Evolutionary conservation across 495 filamentous ascomycete genomes (phyloP).

Genomic region (Cairneyella variabilis): DNA sequence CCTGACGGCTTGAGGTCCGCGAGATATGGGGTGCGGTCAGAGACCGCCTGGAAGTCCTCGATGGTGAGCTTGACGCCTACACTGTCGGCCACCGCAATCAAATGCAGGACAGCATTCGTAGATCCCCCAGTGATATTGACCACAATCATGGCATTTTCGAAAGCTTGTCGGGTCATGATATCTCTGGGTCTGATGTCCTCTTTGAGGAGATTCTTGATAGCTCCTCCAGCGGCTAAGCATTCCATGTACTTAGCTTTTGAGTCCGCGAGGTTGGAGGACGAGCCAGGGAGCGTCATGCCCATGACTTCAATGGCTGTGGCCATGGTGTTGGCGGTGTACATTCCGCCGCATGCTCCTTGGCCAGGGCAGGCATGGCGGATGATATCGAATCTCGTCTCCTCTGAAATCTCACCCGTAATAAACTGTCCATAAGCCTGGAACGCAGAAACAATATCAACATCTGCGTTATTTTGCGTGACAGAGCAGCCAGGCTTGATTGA

Average conservation of each 20-base stretch:
- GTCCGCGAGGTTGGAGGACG: slow-evolving; percentile 87
- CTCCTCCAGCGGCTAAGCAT: slow-evolving; percentile 77
- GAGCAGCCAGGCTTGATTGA: slow-evolving; percentile 89
- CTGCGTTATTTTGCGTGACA: slow-evolving; percentile 62
- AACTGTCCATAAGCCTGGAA: slow-evolving; percentile 98
- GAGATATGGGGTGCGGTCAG: slow-evolving; percentile 86
- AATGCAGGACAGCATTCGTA: slow-evolving; percentile 94
- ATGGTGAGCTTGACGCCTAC: slow-evolving; percentile 93
- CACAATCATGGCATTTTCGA: slow-evolving; percentile 95
- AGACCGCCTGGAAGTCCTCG: slow-evolving; percentile 95
- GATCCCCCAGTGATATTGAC: slow-evolving; percentile 94
- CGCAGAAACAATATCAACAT: slow-evolving; percentile 92
- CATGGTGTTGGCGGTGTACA: slow-evolving; percentile 99
- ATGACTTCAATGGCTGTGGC: slow-evolving; percentile 94
- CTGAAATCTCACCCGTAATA: slow-evolving; percentile 83
- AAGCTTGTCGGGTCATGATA: slow-evolving; percentile 85
- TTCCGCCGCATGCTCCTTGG: slow-evolving; percentile 90
- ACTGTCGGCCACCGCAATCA: slow-evolving; percentile 93
- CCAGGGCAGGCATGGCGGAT: slow-evolving; percentile 94
- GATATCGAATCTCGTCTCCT: slow-evolving; percentile 89
- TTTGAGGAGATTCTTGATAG: slow-evolving; percentile 79
- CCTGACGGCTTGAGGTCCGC: slow-evolving; percentile 96
- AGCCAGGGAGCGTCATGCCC: slow-evolving; percentile 93
- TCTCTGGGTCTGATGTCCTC: slow-evolving; percentile 88
- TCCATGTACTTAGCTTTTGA: slow-evolving; percentile 81